Base-by-base conservation (phyloP, 345 rosid species). In the Eucalyptus regnans region DNA sequence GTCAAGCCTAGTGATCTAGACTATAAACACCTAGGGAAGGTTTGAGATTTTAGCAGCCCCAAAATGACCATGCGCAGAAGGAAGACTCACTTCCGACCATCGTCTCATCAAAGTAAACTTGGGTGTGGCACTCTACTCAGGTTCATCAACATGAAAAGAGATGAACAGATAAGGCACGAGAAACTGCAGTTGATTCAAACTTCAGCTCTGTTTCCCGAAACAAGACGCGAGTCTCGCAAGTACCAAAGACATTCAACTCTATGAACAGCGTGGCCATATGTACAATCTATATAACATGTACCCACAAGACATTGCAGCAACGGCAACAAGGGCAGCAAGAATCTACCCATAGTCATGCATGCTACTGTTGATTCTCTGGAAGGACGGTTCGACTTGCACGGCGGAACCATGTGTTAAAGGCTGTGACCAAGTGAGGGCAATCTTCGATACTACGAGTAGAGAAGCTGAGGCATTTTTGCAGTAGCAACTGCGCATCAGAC, bases 341-440 rank as follows among this genome's bases (percentile, higher is more conserved):
- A 37, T 76, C 48, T 10, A 48, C 46, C 81, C 83, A 76, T 37
- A 37, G 83, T 20, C 46, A 37, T 76, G 27, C 83, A 86, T 25
- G 8, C 64, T 56, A 86, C 87, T 52, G 41, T 56, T 7, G 60
- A 71, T 56, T 89, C 16, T 89, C 89, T 13, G 87, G 89, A 49
- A 48, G 18, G 17, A 52, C 5, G 43, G 93, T 90, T 23, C 33
- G 91, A 83, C 92, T 90, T 12, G 95, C 96, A 9, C 96, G 94
- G 87, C 96, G 95, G 89, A 95, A 95, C 96, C 96, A 95, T 29
- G 96, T 95, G 87, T 92, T 94, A 89, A 95, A 95, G 27, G 97
- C 97, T 46, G 91, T 86, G 89, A 93, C 90, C 89, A 95, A 91
- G 89, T 95, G 96, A 20, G 95, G 95, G 89, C 97, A 94, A 89